Base-by-base conservation (phyloP, 306 rosid genomes). In the Lathyrus oleraceus region DNA sequence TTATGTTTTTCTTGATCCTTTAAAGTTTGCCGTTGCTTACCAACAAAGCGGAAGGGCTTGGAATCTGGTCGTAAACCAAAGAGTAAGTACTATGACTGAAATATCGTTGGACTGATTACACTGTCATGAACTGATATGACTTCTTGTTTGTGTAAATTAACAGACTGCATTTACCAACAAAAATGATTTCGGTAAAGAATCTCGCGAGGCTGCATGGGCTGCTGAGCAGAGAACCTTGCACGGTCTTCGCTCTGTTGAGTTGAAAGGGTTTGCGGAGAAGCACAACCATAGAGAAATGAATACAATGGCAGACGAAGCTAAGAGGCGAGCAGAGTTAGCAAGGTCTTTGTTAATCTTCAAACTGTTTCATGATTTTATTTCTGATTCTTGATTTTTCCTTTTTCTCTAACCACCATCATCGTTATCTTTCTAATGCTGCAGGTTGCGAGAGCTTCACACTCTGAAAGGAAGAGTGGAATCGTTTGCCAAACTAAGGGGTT, bases 361-460 rank as follows among this genome's bases (percentile, higher is more conserved):
- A 70, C 60, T 53, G 44, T 51, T 72, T 8, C 19, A 59, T 36
- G 1, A 52, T 60, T 17, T 62, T 43, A 40, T 23, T 53, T 73
- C 28, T 25, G 10, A 60, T 23, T 17, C 40, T n/a, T 59, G 48
- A 10, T 56, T 35, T 35, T 45, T 10, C 15, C 9, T 65, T 13
- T 3, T 61, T 16, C 2, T 8, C 5, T 8, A 8, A 14, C 14
- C 11, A 23, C 42, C 14, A 11, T 9, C 11, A 2, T 3, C 10
- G 1, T 40, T 28, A 13, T 39, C 17, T 51, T 19, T 23, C 39
- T 30, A 30, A n/a, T 10, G 23, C 48, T 81, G 82, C 78, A 89
- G 91, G 85, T 38, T 90, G 85, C 83, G 96, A 75, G 96, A 87
- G 84, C 91, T 90, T 76, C 89, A 85, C 84, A 90, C 96, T 42